Evolutionary conservation across 371 early-diverging fungal genomes (phyloP), one percentile per base, ranked within the genome.

Genomic region (Amoeboaphelidium occidentale): DNA sequence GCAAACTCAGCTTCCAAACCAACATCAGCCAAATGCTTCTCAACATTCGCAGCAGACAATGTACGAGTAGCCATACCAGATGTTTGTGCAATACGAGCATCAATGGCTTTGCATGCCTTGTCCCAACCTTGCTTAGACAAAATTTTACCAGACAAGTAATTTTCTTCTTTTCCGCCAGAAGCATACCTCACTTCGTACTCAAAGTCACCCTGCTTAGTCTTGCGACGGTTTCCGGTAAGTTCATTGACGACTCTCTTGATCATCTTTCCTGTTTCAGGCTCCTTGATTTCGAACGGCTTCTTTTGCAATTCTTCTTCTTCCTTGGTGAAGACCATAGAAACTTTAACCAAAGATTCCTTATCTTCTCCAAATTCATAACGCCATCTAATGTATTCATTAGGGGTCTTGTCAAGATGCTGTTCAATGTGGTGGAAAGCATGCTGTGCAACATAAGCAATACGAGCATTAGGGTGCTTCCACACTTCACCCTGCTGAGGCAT

Each of bases 371-470:
- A 67, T 55, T 72, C 69, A 57, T 69, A 75, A 58, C 77, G 74
- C 77, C 77, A 75, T 53, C 69, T 70, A 49, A 76, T 75, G 52
- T 76, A 75, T 47, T 72, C 69, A 58, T 74, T 75, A 46, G 75
- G 75, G 25, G 76, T 76, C 45, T 53, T 63, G 51, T 70, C 72
- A 63, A 77, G 61, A 48, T 77, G 76, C 49, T 69, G 68, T 53
- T 77, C 76, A 48, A 75, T 66, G 55, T 77, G 78, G 56, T 80
- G 78, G 75, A 77, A 75, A 50, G 78, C 75, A 52, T 80, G 78
- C 63, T 82, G 83, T 28, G 81, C 76, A 51, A 80, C 78, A 57
- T 79, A 82, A 48, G 73, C 78, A 51, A 74, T 67, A 59, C 78
- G 74, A 54, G 74, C 57, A 63, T 69, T 69, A 46, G 72, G 72